Percentiles rank a stretch among this genome's conserved stretches.
Evolutionary conservation across 1,139 yeast genomes (phyloP).

Genomic region (Lodderomyces parapsilosis): DNA sequence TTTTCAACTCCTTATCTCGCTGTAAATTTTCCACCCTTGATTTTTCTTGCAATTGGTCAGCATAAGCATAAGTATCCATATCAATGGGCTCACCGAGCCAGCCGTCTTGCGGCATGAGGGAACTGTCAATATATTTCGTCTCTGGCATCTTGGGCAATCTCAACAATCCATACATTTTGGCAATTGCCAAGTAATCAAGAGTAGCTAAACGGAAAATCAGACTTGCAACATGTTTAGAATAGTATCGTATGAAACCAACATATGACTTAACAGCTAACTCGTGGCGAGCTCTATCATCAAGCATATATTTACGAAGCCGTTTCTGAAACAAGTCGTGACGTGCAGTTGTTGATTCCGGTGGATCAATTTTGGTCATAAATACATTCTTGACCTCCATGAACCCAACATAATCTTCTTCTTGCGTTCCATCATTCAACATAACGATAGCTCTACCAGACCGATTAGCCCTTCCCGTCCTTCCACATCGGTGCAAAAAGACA

Average conservation of each 20-base stretch:
- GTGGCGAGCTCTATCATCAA: slow-evolving; percentile 74
- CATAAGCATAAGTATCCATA: slow-evolving; percentile 66
- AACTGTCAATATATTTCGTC: slow-evolving; percentile 50
- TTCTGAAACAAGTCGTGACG: slow-evolving; percentile 24
- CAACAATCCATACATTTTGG: slow-evolving; percentile 74
- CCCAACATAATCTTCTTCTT: slow-evolving; percentile 80
- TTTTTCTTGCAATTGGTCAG: slow-evolving; percentile 63
- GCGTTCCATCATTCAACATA: slow-evolving; percentile 59
- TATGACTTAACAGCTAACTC: slow-evolving; percentile 78
- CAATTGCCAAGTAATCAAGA: slow-evolving; percentile 71
- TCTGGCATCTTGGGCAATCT: slow-evolving; percentile 97
- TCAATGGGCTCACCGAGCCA: slow-evolving; percentile 65
- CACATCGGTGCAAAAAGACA: slow-evolving; percentile 84
- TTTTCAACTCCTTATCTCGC: slow-evolving; percentile 42
- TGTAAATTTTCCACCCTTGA: slow-evolving; percentile 59
- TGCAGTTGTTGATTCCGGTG: slow-evolving; percentile 18
- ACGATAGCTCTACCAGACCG: slow-evolving; percentile 77
- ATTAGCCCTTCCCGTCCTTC: slow-evolving; percentile 92
- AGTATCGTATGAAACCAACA: slow-evolving; percentile 81
- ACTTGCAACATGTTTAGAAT: slow-evolving; percentile 85
- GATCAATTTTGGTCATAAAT: slow-evolving; percentile 39
- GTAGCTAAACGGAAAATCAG: slow-evolving; percentile 79
- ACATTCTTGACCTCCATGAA: slow-evolving; percentile 78
- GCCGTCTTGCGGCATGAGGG: slow-evolving; percentile 59
- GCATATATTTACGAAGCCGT: slow-evolving; percentile 54